A percentile compares a stretch with the other conserved stretches of the same genome.
Conservation (phyloP, 129 eudicot species). For the Flaveria robusta region DNA sequence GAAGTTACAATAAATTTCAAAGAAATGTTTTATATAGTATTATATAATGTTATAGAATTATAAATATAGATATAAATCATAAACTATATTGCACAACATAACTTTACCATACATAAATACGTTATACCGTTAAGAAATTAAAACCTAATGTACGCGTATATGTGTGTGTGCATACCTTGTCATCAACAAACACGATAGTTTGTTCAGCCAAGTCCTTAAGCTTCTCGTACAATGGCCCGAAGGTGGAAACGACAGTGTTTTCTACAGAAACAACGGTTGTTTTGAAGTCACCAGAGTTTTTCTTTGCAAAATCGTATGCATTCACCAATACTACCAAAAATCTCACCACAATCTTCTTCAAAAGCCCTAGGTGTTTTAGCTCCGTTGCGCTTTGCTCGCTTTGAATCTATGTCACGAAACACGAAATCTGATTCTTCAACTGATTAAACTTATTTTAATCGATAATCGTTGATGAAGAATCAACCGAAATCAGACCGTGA, state of each 20-base stretch:
- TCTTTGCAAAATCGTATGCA: conserved; percentile 58
- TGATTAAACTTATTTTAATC: background rate
- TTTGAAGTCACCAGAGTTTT: conserved; percentile 52
- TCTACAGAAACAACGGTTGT: conserved; percentile 49
- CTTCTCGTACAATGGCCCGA: conserved; percentile 54
- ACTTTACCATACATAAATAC: too few relatives aligned
- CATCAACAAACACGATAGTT: conserved; percentile 55
- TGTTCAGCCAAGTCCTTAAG: conserved; percentile 45
- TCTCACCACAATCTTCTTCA: conserved; percentile 43
- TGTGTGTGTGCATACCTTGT: conserved; percentile 49
- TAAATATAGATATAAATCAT: too few relatives aligned
- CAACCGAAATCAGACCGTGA: background rate
- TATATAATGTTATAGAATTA: too few relatives aligned
- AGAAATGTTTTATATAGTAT: too few relatives aligned
- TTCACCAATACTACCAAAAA: conserved; percentile 35
- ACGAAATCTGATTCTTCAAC: background rate
- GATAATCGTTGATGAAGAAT: background rate
- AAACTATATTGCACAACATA: too few relatives aligned
- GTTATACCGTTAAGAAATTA: too few relatives aligned
- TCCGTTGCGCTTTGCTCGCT: conserved; percentile 31
- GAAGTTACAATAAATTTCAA: too few relatives aligned
- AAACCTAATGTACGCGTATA: too few relatives aligned
- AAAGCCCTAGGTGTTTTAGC: conserved; percentile 59
- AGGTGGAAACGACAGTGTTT: conserved; percentile 40
- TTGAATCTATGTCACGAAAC: conserved; percentile 36